phyloP scores from a whole-genome alignment of 1,284 basidiomycete species.

The Tilletia caries region DNA sequence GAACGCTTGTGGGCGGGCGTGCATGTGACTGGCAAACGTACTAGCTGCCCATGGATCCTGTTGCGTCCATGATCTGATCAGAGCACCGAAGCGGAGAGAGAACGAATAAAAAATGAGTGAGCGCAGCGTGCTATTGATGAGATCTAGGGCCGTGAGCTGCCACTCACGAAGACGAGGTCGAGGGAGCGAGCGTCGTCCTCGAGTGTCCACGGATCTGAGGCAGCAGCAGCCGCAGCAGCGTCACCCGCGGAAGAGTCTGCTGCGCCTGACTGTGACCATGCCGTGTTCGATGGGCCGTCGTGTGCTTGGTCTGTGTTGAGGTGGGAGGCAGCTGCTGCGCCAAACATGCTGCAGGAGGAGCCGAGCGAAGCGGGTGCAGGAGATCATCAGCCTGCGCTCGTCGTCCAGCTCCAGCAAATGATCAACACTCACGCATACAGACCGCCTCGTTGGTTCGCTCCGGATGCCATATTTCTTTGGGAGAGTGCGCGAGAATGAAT shows the following conservation, averaged over 20 bases:
- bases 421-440: slow-evolving; percentile 11
- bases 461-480: slow-evolving; percentile 3
- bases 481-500: no score
- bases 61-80: slow-evolving; percentile 52
- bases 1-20: no score
- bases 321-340: slow-evolving; percentile 32
- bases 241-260: slow-evolving; percentile 19
- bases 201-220: slow-evolving; percentile 17
- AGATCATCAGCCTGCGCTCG: not conserved
- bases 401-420: not conserved
- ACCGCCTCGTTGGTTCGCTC: not conserved
- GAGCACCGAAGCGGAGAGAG: no score
- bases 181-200: slow-evolving; percentile 25
- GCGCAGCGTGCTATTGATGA: no score
- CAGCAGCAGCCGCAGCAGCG: slow-evolving; percentile 15
- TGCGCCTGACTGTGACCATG: slow-evolving; percentile 4
- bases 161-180: slow-evolving; percentile 48
- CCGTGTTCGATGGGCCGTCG: slow-evolving; percentile 19
- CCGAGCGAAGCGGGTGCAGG: not conserved
- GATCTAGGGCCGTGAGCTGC: no score
- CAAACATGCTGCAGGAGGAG: slow-evolving; percentile 39
- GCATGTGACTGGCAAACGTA: slow-evolving; percentile 10
- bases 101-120: no score
- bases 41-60: slow-evolving; percentile 53
- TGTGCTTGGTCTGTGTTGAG: slow-evolving; percentile 8